Conservation (phyloP, 2,329 filamentous ascomycete species). For the Tothia fuscella region DNA sequence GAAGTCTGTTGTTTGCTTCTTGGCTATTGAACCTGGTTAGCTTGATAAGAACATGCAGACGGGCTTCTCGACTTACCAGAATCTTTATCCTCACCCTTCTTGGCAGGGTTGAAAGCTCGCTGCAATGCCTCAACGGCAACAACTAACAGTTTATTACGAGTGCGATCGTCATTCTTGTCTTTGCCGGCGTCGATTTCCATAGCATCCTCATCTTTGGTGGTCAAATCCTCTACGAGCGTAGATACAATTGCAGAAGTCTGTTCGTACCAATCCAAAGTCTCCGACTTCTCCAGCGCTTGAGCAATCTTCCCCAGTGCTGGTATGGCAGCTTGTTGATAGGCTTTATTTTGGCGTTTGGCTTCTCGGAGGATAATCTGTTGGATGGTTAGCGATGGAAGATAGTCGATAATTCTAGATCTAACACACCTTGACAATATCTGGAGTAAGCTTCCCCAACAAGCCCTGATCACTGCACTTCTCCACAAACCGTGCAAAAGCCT, state of each 20-base stretch:
- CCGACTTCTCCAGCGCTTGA: constrained; percentile 53
- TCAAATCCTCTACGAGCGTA: constrained; percentile 32
- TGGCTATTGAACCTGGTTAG: neutral
- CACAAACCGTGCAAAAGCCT: constrained; percentile 68
- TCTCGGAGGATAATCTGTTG: constrained; percentile 63
- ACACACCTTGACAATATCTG: constrained; percentile 38
- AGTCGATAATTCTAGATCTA: neutral
- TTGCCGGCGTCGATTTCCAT: constrained; percentile 24
- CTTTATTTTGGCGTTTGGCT: constrained; percentile 81
- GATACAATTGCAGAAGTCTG: constrained; percentile 54
- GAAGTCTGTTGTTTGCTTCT: constrained; percentile 10
- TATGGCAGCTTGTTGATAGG: constrained; percentile 68
- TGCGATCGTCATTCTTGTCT: constrained; percentile 16
- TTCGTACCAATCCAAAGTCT: constrained; percentile 42
- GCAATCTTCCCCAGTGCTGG: constrained; percentile 60
- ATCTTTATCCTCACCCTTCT: constrained; percentile 3
- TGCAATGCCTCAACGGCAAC: constrained; percentile 16
- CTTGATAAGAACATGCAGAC: constrained; percentile 4
- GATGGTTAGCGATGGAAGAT: neutral
- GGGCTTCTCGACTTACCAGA: neutral
- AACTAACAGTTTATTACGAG: constrained; percentile 13
- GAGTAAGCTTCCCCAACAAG: constrained; percentile 3
- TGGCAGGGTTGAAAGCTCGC: constrained; percentile 14
- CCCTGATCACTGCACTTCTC: constrained; percentile 40
- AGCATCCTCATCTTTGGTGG: constrained; percentile 15